phyloP scores from a whole-genome alignment of 176 grass and related monocot species.

The Chrysopogon serrulatus region DNA sequence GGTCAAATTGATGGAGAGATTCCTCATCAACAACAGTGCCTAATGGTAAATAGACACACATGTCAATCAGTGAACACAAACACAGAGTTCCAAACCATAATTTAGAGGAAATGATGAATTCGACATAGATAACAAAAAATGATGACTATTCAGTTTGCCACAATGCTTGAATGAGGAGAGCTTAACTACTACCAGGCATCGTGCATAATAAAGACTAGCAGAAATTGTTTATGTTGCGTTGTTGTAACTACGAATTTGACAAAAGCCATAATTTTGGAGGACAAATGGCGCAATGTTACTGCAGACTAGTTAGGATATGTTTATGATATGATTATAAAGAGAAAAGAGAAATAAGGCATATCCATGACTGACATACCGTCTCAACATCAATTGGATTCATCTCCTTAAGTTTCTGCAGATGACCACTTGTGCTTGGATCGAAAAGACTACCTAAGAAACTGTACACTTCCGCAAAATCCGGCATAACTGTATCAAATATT shows the following conservation, averaged over 20 bases:
- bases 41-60: conserved; percentile 25
- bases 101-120: conserved; percentile 6
- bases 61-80: conserved; percentile 15
- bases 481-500: conserved; percentile 64
- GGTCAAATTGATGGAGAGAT: conserved; percentile 95
- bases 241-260: background rate
- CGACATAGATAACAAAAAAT: conserved; percentile 20
- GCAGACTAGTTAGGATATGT: background rate
- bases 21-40: conserved; percentile 94
- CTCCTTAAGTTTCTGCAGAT: conserved; percentile 95
- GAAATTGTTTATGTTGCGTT: background rate
- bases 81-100: conserved; percentile 3
- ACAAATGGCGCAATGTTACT: conserved; percentile 1
- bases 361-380: conserved; percentile 56
- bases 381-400: conserved; percentile 99
- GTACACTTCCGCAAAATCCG: conserved; percentile 92
- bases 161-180: conserved; percentile 7
- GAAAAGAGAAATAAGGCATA: background rate
- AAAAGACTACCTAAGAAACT: conserved; percentile 90
- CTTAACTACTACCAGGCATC: background rate
- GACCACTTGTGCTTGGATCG: conserved; percentile 87
- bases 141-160: background rate
- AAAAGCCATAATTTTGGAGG: background rate
- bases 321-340: background rate
- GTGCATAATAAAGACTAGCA: background rate